Evolutionary conservation across 176 grass and related monocot genomes (phyloP).

Genomic region (Elaeis guineensis): DNA sequence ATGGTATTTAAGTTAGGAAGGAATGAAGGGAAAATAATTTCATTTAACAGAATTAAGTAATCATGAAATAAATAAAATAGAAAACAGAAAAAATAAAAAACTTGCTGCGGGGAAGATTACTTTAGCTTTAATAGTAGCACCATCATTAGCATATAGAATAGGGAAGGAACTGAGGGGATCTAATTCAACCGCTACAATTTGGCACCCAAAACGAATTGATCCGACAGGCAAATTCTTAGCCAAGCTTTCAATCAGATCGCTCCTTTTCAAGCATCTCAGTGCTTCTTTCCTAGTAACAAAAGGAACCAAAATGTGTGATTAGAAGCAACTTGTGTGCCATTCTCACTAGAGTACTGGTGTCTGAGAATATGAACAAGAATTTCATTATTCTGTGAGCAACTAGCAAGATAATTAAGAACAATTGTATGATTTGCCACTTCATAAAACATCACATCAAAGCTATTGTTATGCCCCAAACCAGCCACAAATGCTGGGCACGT

Average conservation of each 20-base stretch:
- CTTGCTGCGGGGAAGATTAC: not conserved
- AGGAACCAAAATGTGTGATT: not conserved
- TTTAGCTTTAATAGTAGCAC: conserved; percentile 28
- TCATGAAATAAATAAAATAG: not conserved
- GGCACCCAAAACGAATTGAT: conserved; percentile 25
- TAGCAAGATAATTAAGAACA: no score
- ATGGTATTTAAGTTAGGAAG: no score
- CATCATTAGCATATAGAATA: conserved; percentile 15
- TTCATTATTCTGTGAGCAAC: no score
- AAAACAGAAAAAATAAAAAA: not conserved
- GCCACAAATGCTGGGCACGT: no score
- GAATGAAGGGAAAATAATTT: no score
- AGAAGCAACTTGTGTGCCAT: not conserved
- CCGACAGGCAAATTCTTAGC: conserved; percentile 18
- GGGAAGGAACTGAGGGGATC: conserved; percentile 14
- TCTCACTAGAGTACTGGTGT: no score
- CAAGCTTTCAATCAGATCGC: conserved; percentile 29
- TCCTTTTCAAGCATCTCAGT: conserved; percentile 28
- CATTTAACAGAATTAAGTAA: no score
- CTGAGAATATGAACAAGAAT: no score
- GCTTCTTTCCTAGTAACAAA: not conserved
- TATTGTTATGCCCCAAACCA: no score
- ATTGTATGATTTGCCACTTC: no score
- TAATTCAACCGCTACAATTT: not conserved
- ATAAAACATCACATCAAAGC: no score